phyloP scores from a whole-genome alignment of 208 protist genomes.

The Acanthamoeba divionensis region DNA sequence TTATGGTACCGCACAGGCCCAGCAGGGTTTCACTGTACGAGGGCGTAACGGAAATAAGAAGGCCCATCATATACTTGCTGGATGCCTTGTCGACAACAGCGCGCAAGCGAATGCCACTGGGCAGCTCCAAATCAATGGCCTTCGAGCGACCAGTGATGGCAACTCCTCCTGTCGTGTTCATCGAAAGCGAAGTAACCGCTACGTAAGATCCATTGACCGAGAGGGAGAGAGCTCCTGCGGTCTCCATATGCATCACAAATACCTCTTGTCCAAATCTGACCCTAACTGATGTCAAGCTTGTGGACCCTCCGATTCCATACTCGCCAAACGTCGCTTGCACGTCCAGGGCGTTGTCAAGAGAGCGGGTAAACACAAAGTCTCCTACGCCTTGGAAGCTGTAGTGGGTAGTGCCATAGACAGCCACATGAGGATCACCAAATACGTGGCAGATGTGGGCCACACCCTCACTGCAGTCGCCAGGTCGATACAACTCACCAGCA shows the following conservation, averaged over 20 bases:
- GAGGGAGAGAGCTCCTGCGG: background rate
- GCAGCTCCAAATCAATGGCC: no score
- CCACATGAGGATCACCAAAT: background rate
- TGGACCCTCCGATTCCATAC: background rate
- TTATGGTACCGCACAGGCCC: background rate
- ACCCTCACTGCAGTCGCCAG: background rate
- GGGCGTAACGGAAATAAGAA: background rate
- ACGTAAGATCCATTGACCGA: background rate
- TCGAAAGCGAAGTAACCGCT: background rate
- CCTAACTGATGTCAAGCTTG: background rate
- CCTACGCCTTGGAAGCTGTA: constrained; percentile 1
- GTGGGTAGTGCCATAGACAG: background rate
- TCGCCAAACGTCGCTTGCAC: background rate
- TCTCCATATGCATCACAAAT: background rate
- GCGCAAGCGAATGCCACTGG: background rate
- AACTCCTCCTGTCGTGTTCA: background rate
- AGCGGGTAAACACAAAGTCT: constrained; percentile 15
- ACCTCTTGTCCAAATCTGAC: background rate
- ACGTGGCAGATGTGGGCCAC: constrained; percentile 21
- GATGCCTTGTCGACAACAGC: background rate
- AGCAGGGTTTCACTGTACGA: background rate
- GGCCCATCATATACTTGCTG: background rate
- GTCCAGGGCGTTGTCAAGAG: background rate
- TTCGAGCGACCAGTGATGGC: background rate
- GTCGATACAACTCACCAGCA: background rate